These are phyloP conservation scores for Hypomyces perniciosus DNA, from an alignment of 2,329 filamentous ascomycete species.

Conservation along the genomic window DNA sequence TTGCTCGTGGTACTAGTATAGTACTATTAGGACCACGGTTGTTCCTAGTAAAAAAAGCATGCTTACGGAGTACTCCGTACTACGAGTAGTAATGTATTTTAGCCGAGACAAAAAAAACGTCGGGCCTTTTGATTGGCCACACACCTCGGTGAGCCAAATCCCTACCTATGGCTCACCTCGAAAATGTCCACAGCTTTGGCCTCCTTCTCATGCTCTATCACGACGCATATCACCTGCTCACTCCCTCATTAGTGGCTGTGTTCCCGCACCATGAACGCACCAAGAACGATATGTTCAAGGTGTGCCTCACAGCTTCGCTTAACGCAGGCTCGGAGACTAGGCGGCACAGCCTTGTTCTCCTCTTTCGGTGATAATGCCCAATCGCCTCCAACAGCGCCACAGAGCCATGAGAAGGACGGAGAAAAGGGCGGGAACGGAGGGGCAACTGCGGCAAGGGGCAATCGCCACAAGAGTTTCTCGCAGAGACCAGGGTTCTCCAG, in stretches of 20 bases:
- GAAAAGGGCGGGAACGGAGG: neutral
- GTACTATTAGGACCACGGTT: no score
- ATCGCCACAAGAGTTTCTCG: neutral
- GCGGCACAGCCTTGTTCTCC: slow-evolving; percentile 19
- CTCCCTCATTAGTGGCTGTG: neutral
- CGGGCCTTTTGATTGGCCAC: slow-evolving; percentile 4
- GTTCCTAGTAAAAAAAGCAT: no score
- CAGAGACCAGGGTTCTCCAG: slow-evolving; percentile 2
- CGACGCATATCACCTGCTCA: neutral
- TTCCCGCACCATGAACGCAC: slow-evolving; percentile 26
- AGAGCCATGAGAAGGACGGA: neutral
- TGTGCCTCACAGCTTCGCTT: slow-evolving; percentile 26
- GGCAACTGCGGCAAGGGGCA: neutral
- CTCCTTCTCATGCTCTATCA: slow-evolving; percentile 2
- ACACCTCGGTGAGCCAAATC: slow-evolving; percentile 13
- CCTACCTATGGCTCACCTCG: slow-evolving; percentile 11
- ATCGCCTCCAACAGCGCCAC: neutral
- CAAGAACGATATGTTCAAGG: slow-evolving; percentile 30
- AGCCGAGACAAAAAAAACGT: neutral
- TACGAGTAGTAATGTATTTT: no score
- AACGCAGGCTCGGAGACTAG: slow-evolving; percentile 16
- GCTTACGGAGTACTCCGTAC: no score
- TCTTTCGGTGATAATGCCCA: slow-evolving; percentile 16
- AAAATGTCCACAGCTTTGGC: neutral
- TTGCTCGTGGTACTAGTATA: no score